Conservation (phyloP, 495 filamentous ascomycete species). For the Podospora bellae-mahoneyi region DNA sequence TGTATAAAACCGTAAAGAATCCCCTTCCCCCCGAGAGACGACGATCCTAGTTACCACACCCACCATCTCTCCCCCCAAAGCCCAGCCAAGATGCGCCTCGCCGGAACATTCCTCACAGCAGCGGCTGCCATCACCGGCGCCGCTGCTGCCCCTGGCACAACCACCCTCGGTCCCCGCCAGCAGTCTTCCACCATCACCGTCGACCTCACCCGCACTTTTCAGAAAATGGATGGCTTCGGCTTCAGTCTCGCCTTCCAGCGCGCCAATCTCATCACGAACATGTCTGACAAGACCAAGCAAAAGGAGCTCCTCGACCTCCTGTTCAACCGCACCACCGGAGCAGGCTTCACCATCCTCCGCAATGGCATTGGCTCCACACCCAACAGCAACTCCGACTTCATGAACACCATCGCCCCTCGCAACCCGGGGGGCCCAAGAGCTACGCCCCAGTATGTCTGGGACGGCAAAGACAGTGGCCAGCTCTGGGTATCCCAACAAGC, state of each 20-base stretch:
- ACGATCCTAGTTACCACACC: not conserved
- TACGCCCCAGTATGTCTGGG: slow-evolving; percentile 47
- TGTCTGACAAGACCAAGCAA: slow-evolving; percentile 45
- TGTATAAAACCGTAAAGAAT: not conserved
- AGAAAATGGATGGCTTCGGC: slow-evolving; percentile 53
- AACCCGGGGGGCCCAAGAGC: slow-evolving; percentile 43
- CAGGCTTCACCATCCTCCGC: slow-evolving; percentile 54
- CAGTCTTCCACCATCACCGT: slow-evolving; percentile 41
- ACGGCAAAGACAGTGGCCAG: slow-evolving; percentile 52
- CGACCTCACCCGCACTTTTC: slow-evolving; percentile 41
- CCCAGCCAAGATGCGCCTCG: slow-evolving; percentile 15
- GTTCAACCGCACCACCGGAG: slow-evolving; percentile 49
- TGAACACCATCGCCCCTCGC: slow-evolving; percentile 48
- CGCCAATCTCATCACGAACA: slow-evolving; percentile 50
- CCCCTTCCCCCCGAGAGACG: not conserved
- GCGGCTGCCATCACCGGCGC: slow-evolving; percentile 9
- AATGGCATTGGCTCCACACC: slow-evolving; percentile 54
- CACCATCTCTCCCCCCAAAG: not conserved
- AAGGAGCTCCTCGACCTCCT: slow-evolving; percentile 47
- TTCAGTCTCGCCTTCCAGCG: slow-evolving; percentile 54
- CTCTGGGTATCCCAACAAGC: slow-evolving; percentile 53
- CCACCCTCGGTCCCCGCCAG: slow-evolving; percentile 27
- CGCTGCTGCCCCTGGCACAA: not conserved
- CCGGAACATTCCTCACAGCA: slow-evolving; percentile 21
- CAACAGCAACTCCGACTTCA: slow-evolving; percentile 43